phyloP scores from a whole-genome alignment of 345 rosid genomes.

The Melaleuca quinquenervia region DNA sequence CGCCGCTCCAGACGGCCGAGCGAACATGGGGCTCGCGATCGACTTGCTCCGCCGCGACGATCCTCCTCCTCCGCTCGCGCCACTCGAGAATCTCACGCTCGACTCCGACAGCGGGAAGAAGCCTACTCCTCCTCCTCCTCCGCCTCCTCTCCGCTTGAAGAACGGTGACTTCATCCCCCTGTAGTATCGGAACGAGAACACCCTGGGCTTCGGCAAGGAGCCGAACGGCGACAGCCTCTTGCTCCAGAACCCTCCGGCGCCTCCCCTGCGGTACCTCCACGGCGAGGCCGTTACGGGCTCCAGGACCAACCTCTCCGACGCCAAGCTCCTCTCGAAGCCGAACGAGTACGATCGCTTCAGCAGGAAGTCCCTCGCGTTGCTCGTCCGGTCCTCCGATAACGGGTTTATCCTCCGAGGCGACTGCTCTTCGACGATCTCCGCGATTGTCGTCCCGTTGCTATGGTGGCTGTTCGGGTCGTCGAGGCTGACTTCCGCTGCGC shows the following conservation, averaged over 20 bases:
- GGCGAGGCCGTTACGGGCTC: constrained; percentile 82
- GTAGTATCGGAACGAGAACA: constrained; percentile 62
- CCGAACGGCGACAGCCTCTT: constrained; percentile 86
- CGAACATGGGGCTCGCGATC: constrained; percentile 76
- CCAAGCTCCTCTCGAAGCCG: constrained; percentile 63
- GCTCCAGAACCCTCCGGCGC: constrained; percentile 73
- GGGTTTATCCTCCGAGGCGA: constrained; percentile 18
- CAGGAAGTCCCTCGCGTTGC: constrained; percentile 16
- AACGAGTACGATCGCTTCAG: constrained; percentile 79
- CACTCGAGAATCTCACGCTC: constrained; percentile 29
- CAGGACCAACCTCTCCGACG: constrained; percentile 56
- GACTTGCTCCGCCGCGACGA: constrained; percentile 64
- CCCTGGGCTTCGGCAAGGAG: constrained; percentile 54
- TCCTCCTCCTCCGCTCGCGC: constrained; percentile 22
- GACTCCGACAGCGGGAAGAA: constrained; percentile 71
- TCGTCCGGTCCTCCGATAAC: constrained; percentile 25
- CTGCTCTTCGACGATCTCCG: constrained; percentile 53
- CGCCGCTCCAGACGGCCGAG: constrained; percentile 16
- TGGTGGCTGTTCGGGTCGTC: background rate
- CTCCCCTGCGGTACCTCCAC: constrained; percentile 57
- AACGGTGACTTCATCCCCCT: constrained; percentile 73
- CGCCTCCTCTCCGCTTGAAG: constrained; percentile 20
- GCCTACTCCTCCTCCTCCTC: constrained; percentile 13
- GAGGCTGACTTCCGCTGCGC: background rate
- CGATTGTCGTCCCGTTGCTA: constrained; percentile 3